Percentiles rank a stretch among this genome's conserved stretches.
Evolutionary conservation across 208 protist genomes (phyloP).

Genomic region (Leishmania braziliensis): DNA sequence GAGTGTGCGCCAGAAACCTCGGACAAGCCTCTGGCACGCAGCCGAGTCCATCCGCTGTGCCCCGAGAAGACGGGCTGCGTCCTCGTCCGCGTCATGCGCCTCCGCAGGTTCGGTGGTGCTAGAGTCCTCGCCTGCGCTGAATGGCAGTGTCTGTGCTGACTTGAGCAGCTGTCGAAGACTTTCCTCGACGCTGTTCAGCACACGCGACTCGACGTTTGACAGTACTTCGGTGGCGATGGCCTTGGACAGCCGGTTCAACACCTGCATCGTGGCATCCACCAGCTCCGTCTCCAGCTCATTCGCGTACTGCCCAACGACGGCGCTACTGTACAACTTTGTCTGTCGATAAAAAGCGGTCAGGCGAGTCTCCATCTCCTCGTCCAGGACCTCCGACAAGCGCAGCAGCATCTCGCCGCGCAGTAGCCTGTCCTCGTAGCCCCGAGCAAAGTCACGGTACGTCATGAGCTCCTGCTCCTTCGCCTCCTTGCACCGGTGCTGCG

Average conservation of each 20-base stretch:
- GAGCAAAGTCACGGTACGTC: constrained; percentile 56
- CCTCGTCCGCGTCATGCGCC: constrained; percentile 5
- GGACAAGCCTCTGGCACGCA: constrained; percentile 54
- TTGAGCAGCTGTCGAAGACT: constrained; percentile 52
- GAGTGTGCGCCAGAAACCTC: constrained; percentile 68
- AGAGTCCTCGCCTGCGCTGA: constrained; percentile 21
- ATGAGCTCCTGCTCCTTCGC: constrained; percentile 57
- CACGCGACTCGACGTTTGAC: constrained; percentile 43
- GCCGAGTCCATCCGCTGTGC: constrained; percentile 46
- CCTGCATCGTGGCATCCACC: constrained; percentile 43
- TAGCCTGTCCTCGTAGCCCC: constrained; percentile 55
- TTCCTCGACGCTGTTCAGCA: constrained; percentile 58
- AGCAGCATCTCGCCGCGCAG: constrained; percentile 63
- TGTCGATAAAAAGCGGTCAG: constrained; percentile 50
- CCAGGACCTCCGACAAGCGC: constrained; percentile 56
- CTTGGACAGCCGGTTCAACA: constrained; percentile 61
- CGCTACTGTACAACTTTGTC: constrained; percentile 69
- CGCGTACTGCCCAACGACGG: constrained; percentile 43
- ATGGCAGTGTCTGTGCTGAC: constrained; percentile 55
- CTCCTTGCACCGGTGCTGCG: constrained; percentile 94
- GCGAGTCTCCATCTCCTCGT: constrained; percentile 52
- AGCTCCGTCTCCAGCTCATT: constrained; percentile 63
- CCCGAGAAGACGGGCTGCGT: constrained; percentile 7
- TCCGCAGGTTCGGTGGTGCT: constrained; percentile 12
- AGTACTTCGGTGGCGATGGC: constrained; percentile 58